Percentiles rank a stretch among this genome's conserved stretches.
Evolutionary conservation across 2,329 filamentous ascomycete genomes (phyloP).

Genomic region (Apiospora hydei): DNA sequence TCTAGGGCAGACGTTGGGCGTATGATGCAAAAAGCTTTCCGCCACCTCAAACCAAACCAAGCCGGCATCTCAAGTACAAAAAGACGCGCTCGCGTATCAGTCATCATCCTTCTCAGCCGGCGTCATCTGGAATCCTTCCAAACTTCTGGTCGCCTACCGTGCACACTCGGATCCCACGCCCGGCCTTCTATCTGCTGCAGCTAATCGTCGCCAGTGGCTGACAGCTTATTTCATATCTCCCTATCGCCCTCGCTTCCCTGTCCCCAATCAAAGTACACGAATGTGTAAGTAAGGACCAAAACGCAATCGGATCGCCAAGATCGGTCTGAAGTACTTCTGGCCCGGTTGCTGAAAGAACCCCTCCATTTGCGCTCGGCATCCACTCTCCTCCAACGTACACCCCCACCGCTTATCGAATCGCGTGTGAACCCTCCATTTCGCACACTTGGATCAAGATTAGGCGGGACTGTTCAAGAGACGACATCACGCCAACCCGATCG

Average conservation of each 20-base stretch:
- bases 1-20: slow-evolving; percentile 5
- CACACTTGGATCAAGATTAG: slow-evolving; percentile 19
- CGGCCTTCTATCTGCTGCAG: not conserved
- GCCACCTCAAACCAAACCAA: not conserved
- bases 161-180: slow-evolving; percentile 14
- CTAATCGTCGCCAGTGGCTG: slow-evolving; percentile 3
- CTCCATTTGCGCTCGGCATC: slow-evolving; percentile 10
- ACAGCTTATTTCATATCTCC: not conserved
- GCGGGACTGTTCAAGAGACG: slow-evolving; percentile 3
- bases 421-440: slow-evolving; percentile 11
- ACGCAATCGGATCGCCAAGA: slow-evolving; percentile 2
- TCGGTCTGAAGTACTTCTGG: not conserved
- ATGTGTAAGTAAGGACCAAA: not conserved
- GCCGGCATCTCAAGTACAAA: slow-evolving; percentile 7
- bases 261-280: not conserved
- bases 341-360: not conserved
- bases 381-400: not conserved
- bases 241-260: not conserved
- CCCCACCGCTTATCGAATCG: slow-evolving; percentile 20
- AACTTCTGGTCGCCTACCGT: slow-evolving; percentile 4
- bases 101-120: not conserved
- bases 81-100: slow-evolving; percentile 10
- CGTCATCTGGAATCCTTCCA: slow-evolving; percentile 17
- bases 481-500: slow-evolving; percentile 10
- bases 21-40: slow-evolving; percentile 16